Evolutionary conservation across 2,329 filamentous ascomycete genomes (phyloP), one percentile per base, ranked within the genome.

Genomic region (Fusarium circinatum): DNA sequence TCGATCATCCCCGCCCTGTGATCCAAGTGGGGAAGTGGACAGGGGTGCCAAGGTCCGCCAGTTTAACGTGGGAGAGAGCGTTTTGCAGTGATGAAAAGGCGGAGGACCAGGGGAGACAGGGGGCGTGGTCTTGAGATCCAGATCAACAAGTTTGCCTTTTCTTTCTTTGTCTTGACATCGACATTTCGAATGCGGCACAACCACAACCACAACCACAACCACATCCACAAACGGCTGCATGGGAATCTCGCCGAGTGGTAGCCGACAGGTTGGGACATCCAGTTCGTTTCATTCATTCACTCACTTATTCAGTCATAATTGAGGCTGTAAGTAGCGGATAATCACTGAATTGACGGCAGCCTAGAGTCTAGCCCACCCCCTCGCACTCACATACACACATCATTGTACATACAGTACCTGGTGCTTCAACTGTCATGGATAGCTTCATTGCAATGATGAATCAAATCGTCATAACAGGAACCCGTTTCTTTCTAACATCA

Each of bases 41-140:
- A 22, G 47, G 74, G 71, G 55, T 71, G 44, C 55, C 70, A 62
- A 63, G 45, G 67, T 75, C 76, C 76, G 75, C 75, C 75, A 75
- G 66, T 77, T 77, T 62, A 77, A 76, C 66, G 71, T 77, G 71
- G 44, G 61, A 59, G 70, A 75, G 70, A 62, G 63, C 55, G 47
- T 47, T 68, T 70, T 75, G 68, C 62, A 65, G 68, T 76, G 75
- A 60, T 48, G 76, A 78, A 78, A 77, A 77, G 75, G 75, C 75
- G 75, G 75, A 77, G 69, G 75, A 58, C 68, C 51, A 62, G 67
- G 67, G 58, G 57, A 14, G 67, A 41, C 48, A 20, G 30, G n/a
- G 48, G 47, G n/a, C 18, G 47, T 26, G 44, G 13, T 36, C 30
- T 36, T 26, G n/a, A 36, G 30, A 56, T 38, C 47, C 65, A 68